These are phyloP conservation scores for Lactifluus volemus DNA, from an alignment of 768 basidiomycete species.

Conservation along the genomic window DNA sequence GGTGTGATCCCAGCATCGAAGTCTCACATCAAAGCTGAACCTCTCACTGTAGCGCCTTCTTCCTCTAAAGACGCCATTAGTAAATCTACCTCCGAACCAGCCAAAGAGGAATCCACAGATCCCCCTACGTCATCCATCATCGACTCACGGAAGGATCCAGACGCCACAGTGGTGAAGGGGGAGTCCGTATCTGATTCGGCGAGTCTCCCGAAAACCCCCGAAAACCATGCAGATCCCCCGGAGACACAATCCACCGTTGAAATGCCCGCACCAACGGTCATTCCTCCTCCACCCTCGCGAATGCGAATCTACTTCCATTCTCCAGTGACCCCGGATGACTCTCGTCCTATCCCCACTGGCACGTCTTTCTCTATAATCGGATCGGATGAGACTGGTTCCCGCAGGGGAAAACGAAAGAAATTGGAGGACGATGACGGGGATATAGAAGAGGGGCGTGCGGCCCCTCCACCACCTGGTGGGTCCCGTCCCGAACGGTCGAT, in stretches of 20 bases:
- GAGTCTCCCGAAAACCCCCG: background rate
- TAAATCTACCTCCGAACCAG: background rate
- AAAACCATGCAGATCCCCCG: background rate
- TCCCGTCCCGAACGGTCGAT: conserved; percentile 30
- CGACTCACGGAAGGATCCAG: background rate
- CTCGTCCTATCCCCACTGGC: conserved; percentile 61
- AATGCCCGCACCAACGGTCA: conserved; percentile 23
- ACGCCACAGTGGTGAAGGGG: background rate
- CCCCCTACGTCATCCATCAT: background rate
- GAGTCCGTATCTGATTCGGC: conserved; percentile 1
- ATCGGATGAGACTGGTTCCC: conserved; percentile 40
- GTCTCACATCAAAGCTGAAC: conserved; percentile 20
- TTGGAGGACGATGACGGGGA: conserved; percentile 84
- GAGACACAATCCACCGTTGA: conserved; percentile 3
- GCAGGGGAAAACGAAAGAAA: conserved; percentile 85
- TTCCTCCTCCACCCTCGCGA: conserved; percentile 57
- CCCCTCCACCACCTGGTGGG: conserved; percentile 51
- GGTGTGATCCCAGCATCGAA: conserved; percentile 42
- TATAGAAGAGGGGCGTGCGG: conserved; percentile 58
- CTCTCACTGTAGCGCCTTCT: conserved; percentile 28
- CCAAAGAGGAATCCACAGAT: conserved; percentile 7
- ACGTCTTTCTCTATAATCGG: conserved; percentile 35
- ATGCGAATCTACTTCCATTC: conserved; percentile 92
- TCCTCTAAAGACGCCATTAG: conserved; percentile 12
- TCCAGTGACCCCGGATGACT: conserved; percentile 74